Conservation (phyloP, 805 yeast genomes). For the Candida awuae region DNA sequence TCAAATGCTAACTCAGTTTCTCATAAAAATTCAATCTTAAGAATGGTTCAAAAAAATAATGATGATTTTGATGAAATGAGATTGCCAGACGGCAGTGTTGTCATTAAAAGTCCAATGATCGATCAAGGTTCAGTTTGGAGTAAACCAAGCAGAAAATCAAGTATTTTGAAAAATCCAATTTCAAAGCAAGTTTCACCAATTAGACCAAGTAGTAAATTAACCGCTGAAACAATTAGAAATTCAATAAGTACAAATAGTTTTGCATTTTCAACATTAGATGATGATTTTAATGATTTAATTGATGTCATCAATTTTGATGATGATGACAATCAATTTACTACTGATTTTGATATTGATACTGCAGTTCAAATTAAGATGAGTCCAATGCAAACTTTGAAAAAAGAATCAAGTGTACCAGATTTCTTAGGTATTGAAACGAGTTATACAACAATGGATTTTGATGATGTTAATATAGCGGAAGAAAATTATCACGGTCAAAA, state of each 20-base stretch:
- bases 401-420: constrained; percentile 11
- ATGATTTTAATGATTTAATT: constrained; percentile 24
- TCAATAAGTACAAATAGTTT: not conserved
- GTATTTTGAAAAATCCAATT: constrained; percentile 13
- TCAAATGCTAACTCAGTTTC: too few relatives aligned
- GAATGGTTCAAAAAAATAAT: constrained; percentile 15
- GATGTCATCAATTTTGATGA: constrained; percentile 26
- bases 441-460: constrained; percentile 3
- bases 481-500: too few relatives aligned
- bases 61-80: constrained; percentile 16
- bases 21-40: constrained; percentile 22
- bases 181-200: not conserved
- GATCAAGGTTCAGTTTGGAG: constrained; percentile 3
- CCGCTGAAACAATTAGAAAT: not conserved
- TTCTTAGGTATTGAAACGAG: constrained; percentile 11
- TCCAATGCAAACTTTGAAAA: constrained; percentile 4
- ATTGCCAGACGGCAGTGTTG: constrained; percentile 37
- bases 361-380: constrained; percentile 7
- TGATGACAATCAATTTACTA: constrained; percentile 18
- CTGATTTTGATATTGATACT: constrained; percentile 20
- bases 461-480: too few relatives aligned
- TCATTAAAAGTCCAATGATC: constrained; percentile 25
- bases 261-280: constrained; percentile 4
- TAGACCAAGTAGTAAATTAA: not conserved
- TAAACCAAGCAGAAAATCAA: constrained; percentile 6